These are phyloP conservation scores for Clarireedia monteithiana DNA, from an alignment of 2,329 filamentous ascomycete genomes.

Conservation along the genomic window DNA sequence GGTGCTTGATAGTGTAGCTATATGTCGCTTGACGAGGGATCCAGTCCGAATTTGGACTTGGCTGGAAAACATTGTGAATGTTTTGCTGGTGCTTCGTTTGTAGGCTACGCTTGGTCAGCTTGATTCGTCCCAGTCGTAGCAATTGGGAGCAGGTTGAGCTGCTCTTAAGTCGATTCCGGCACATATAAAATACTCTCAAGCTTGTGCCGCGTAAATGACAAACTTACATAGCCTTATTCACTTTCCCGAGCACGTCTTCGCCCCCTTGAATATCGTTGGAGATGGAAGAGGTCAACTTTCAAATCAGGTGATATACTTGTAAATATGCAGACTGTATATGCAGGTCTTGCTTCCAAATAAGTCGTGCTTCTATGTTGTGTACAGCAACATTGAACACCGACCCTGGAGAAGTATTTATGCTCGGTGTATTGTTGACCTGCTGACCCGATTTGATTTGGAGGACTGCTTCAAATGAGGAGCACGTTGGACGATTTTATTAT, in stretches of 20 bases:
- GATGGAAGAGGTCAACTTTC: background rate
- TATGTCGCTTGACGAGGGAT: background rate
- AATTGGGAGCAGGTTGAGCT: background rate
- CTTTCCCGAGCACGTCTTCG: background rate
- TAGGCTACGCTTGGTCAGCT: background rate
- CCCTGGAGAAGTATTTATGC: slow-evolving; percentile 4
- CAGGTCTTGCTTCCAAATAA: slow-evolving; percentile 7
- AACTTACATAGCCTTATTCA: slow-evolving; percentile 6
- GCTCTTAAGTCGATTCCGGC: background rate
- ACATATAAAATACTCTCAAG: background rate
- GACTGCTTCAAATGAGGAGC: slow-evolving; percentile 3
- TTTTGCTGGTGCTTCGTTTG: background rate
- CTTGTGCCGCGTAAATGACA: slow-evolving; percentile 5
- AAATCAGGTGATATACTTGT: slow-evolving; percentile 9
- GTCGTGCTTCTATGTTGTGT: slow-evolving; percentile 9
- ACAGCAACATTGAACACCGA: background rate
- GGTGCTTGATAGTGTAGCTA: background rate
- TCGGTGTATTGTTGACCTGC: slow-evolving; percentile 6
- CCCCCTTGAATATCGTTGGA: background rate
- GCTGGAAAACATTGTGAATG: background rate
- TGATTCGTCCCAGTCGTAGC: background rate
- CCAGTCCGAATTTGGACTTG: background rate
- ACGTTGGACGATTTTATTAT: slow-evolving; percentile 9
- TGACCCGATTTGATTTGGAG: slow-evolving; percentile 5
- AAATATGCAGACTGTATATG: slow-evolving; percentile 2